These are phyloP conservation scores for Lycium barbarum DNA, from an alignment of 257 asterid genomes.

Conservation along the genomic window DNA sequence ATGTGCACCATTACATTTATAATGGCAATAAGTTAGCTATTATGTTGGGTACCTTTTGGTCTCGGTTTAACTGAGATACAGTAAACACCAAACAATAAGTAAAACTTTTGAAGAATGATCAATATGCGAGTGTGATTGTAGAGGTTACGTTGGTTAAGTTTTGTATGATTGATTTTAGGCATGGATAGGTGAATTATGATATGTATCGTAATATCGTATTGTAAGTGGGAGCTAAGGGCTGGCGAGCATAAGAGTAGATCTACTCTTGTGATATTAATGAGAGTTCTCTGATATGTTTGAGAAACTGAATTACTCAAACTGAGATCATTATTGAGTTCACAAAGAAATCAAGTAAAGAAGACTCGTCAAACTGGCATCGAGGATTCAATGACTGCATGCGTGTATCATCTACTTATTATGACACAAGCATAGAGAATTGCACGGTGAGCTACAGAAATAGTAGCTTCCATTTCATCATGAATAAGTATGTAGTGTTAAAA, in stretches of 20 bases:
- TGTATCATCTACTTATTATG: neutral
- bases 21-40: neutral
- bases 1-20: neutral
- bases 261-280: neutral
- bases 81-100: neutral
- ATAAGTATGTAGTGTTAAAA: too few species aligned
- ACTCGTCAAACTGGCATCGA: neutral
- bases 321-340: neutral
- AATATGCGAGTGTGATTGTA: neutral
- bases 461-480: neutral
- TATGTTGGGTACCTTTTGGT: neutral
- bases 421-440: neutral
- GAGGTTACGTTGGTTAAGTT: neutral
- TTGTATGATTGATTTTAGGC: neutral
- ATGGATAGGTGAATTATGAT: neutral
- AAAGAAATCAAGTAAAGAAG: neutral
- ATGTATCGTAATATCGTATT: neutral
- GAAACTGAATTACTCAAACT: neutral
- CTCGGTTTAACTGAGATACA: neutral
- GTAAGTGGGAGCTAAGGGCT: neutral
- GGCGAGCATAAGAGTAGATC: neutral
- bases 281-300: neutral
- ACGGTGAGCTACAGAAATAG: neutral
- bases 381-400: neutral
- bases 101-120: neutral